Base-by-base conservation (phyloP, 352 stramenopile genomes). In the Phytophthora quininea region DNA sequence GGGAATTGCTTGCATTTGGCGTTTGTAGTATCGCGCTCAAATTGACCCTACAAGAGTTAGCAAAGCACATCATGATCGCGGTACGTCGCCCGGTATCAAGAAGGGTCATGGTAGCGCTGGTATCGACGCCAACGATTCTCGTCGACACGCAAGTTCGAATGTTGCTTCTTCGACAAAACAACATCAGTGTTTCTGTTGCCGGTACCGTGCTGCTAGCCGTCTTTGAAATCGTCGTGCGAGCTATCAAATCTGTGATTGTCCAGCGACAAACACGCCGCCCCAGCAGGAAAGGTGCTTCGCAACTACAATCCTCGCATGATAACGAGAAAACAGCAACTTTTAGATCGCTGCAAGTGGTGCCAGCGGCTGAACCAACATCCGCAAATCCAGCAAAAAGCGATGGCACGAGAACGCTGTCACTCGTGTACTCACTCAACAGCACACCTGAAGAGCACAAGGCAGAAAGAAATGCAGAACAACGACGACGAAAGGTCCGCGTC, bases 111-210 rank as follows among this genome's bases (percentile, higher is more conserved):
- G 58, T 66, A 2, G 45, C 55, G 1, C 38, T 77, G 6, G 56
- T 81, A 4, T 65, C 59, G 12, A 68, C 74, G 0, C 67, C 75
- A 15, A 79, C 70, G 1, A 73, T 86, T 37, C 53, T 81, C 15
- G 67, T 82, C 14, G 62, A 80, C 53, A 79, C 73, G 4, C 73
- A 82, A 51, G 68, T 77, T n/a, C 73, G 72, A 0, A 60, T 81
- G 14, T 47, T 77, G 9, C 42, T 86, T 14, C 54, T 86, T 42
- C 71, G 63, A 1, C 56, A 64, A 15, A 29, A 58, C 3, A 79
- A 59, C 24, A n/a, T 70, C 1, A 67, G 45, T 5, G 31, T 71
- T 24, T 74, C 69, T 1, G 51, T 77, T 2, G 54, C 35, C 4
- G 63, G 65, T 6, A 71, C 67, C 0, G 19, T 82, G 1, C 32